phyloP scores from a whole-genome alignment of 2,329 filamentous ascomycete genomes.

The Bipolaris sorokiniana region DNA sequence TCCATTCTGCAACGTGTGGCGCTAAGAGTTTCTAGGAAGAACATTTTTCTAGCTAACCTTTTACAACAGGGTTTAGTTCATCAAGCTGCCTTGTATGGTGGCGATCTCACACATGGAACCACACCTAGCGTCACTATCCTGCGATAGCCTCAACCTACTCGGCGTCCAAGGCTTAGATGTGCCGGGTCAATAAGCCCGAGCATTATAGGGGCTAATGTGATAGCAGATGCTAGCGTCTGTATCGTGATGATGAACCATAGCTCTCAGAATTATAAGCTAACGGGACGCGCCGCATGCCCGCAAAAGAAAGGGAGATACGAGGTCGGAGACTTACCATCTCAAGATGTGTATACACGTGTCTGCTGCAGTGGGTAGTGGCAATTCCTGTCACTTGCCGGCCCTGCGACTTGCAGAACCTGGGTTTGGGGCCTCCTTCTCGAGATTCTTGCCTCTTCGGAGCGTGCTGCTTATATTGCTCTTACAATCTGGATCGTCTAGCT shows the following conservation, averaged over 20 bases:
- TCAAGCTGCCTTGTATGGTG: background rate
- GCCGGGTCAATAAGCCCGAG: constrained; percentile 1
- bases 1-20: background rate
- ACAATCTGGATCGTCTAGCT: background rate
- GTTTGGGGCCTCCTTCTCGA: background rate
- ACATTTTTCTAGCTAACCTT: background rate
- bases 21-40: background rate
- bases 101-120: background rate
- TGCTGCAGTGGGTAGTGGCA: background rate
- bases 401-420: background rate
- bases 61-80: background rate
- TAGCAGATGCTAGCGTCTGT: background rate
- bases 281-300: constrained; percentile 5
- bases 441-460: background rate
- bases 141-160: background rate
- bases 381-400: background rate
- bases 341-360: background rate
- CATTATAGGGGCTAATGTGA: background rate
- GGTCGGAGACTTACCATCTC: background rate
- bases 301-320: background rate
- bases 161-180: background rate
- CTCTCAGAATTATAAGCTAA: background rate
- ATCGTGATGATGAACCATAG: background rate
- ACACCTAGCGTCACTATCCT: background rate
- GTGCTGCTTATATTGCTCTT: background rate